Evolutionary conservation across 768 basidiomycete genomes (phyloP).

Genomic region (Asterophora parasitica): DNA sequence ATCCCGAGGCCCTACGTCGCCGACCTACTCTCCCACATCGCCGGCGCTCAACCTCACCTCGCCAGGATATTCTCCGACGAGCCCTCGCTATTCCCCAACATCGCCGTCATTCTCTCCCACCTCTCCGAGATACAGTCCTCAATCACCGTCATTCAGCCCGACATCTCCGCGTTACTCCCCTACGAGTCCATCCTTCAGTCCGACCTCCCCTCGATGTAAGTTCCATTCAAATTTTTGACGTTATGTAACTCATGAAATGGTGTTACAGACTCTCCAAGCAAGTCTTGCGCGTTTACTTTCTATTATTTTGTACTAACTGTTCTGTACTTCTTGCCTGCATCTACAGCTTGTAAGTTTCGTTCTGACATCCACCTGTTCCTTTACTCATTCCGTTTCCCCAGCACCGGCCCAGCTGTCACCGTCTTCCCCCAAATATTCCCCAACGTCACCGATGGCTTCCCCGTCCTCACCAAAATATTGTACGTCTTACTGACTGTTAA

Average conservation of each 20-base stretch:
- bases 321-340: constrained; percentile 1
- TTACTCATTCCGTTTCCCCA: constrained; percentile 17
- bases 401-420: constrained; percentile 83
- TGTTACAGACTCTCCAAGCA: constrained; percentile 73
- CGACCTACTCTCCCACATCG: constrained; percentile 86
- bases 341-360: constrained; percentile 56
- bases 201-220: constrained; percentile 88
- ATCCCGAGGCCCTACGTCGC: constrained; percentile 58
- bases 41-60: constrained; percentile 80
- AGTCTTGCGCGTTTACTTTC: constrained; percentile 25
- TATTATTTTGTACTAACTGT: constrained; percentile 20
- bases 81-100: constrained; percentile 82
- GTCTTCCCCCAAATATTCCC: constrained; percentile 89
- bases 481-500: constrained; percentile 33
- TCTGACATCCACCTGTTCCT: too few species aligned
- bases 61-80: constrained; percentile 80
- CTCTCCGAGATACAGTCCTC: constrained; percentile 80
- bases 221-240: constrained; percentile 15
- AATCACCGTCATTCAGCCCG: constrained; percentile 87
- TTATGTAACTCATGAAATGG: constrained; percentile 17
- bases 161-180: constrained; percentile 89
- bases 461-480: constrained; percentile 93
- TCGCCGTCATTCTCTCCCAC: constrained; percentile 84
- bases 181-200: constrained; percentile 87
- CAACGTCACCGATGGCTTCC: constrained; percentile 85